These are phyloP conservation scores for Aspergillus fructus DNA, from an alignment of 2,329 filamentous ascomycete species.

Conservation along the genomic window DNA sequence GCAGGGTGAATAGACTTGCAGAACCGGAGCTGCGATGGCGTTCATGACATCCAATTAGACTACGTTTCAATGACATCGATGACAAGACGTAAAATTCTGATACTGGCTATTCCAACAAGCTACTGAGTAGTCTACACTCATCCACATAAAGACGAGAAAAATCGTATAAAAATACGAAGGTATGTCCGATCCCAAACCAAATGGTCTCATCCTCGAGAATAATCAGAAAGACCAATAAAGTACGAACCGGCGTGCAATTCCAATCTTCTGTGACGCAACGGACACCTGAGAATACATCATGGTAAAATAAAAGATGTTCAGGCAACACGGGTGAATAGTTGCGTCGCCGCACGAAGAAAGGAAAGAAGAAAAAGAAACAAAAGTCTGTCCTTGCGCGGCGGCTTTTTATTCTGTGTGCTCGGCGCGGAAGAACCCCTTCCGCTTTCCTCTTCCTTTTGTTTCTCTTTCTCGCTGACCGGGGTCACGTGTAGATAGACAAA, in stretches of 20 bases:
- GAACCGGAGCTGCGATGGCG: background rate
- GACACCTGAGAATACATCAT: conserved; percentile 65
- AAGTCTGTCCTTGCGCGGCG: background rate
- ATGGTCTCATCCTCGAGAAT: conserved; percentile 45
- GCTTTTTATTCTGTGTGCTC: conserved; percentile 26
- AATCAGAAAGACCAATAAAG: conserved; percentile 50
- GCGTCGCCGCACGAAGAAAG: conserved; percentile 78
- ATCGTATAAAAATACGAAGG: conserved; percentile 17
- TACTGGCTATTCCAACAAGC: background rate
- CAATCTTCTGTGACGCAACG: conserved; percentile 74
- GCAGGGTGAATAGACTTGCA: conserved; percentile 53
- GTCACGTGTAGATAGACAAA: background rate
- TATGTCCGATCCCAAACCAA: conserved; percentile 59
- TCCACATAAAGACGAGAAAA: background rate
- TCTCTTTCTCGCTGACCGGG: no score
- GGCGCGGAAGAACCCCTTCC: no score
- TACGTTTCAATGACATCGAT: background rate
- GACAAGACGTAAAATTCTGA: background rate
- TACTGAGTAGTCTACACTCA: background rate
- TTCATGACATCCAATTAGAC: background rate
- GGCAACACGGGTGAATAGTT: conserved; percentile 78
- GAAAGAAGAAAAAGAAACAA: conserved; percentile 51
- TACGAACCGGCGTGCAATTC: conserved; percentile 71
- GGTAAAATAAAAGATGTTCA: conserved; percentile 56
- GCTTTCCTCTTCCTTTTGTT: no score